Evolutionary conservation across 768 basidiomycete species (phyloP).

Genomic region (Pisolithus tinctorius): DNA sequence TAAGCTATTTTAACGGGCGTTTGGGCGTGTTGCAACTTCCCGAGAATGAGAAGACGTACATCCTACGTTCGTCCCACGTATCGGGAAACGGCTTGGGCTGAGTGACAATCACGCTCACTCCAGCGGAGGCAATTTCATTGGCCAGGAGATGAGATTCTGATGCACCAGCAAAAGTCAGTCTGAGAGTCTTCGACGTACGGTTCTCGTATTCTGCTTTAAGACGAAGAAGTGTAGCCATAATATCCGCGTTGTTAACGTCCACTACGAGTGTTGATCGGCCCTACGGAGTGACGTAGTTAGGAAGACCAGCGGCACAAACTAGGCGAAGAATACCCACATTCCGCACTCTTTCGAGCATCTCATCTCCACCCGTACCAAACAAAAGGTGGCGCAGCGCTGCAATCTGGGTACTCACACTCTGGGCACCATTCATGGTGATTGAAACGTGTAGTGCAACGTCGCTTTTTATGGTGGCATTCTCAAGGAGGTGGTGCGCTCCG

Average conservation of each 20-base stretch:
- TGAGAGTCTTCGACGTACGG: conserved; percentile 48
- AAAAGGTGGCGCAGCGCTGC: conserved; percentile 57
- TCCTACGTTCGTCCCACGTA: conserved; percentile 58
- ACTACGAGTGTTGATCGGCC: conserved; percentile 63
- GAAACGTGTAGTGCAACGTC: conserved; percentile 58
- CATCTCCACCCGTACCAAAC: conserved; percentile 43
- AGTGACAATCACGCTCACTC: conserved; percentile 66
- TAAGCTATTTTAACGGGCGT: conserved; percentile 29
- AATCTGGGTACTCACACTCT: conserved; percentile 64
- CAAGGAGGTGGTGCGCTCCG: conserved; percentile 49
- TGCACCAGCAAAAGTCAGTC: conserved; percentile 57
- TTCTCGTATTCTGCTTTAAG: conserved; percentile 65
- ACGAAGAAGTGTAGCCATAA: conserved; percentile 62
- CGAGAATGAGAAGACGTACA: conserved; percentile 33
- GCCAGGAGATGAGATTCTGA: conserved; percentile 63
- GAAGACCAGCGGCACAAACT: neutral
- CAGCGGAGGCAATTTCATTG: conserved; percentile 55
- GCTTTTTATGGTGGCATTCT: conserved; percentile 54
- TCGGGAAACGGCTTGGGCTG: conserved; percentile 56
- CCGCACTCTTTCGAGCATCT: conserved; percentile 11
- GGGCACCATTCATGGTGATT: conserved; percentile 33
- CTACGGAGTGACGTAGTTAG: conserved; percentile 19
- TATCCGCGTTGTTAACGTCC: conserved; percentile 61
- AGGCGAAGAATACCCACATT: conserved; percentile 2
- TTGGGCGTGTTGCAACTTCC: too few relatives aligned